Base-by-base conservation (phyloP, 106 monocot species). In the Acorus gramineus region DNA sequence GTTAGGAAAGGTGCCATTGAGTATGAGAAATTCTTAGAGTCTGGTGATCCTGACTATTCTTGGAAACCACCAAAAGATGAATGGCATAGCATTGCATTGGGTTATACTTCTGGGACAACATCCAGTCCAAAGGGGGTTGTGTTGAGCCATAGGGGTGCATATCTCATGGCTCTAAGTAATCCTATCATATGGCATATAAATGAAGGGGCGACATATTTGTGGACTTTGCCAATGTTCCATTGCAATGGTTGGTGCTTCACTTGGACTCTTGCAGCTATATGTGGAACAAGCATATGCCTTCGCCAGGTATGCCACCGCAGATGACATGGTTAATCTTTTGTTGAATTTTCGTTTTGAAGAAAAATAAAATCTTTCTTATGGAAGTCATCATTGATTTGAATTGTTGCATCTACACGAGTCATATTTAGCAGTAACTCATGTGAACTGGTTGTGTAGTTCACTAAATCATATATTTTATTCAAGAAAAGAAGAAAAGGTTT, bases 191-290 rank as follows among this genome's bases (percentile, higher is more conserved):
- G 95, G 95, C 85, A 82, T 42, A 74, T 96, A 76, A 82, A 67
- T 72, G 95, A 96, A 77, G 95, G 95, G 2, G 79, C 87, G 8
- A 73, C 83, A 43, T 96, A 96, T 52, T 66, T 96, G 61, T 96
- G 95, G 95, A 96, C 87, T 54, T 54, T 96, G 4, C 95, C 95
- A 10, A 87, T 96, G 95, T 96, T 96, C 58, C 95, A 96, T 55
- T 96, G 95, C 63, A 96, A 96, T 63, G 95, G 95, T 10, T 91
- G 95, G 95, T 84, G 90, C 53, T 91, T 56, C 67, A 72, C 95
- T 6, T 96, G 95, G 95, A 60, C 85, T 0, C 76, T 96, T 11
- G 95, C 95, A 8, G 95, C 95, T 12, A 71, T 96, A 11, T 90
- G 84, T 69, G 95, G 90, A 58, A 96, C 95, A 7, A 96, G 65